Evolutionary conservation across 2,329 filamentous ascomycete genomes (phyloP), one percentile per base, ranked within the genome.

Genomic region (Curvularia lunata): DNA sequence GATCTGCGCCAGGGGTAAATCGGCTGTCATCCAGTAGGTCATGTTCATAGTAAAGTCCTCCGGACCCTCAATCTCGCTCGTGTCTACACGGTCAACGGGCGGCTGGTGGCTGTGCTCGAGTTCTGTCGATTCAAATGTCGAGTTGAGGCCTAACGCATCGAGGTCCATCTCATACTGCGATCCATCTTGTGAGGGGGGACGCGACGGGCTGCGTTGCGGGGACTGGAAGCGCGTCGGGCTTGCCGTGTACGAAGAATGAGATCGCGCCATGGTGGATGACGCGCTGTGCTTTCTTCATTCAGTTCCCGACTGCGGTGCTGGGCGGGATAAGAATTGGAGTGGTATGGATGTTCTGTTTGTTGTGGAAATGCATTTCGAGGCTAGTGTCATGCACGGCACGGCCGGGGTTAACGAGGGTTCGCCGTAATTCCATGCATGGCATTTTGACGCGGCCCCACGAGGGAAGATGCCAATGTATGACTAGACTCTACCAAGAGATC

Each of bases 11-110:
- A 66, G 52, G 37, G 70, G 68, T 34, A 76, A 62, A 50, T 74
- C 70, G 25, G 74, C 66, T 2, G 73, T 74, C 76, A 79, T 79
- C 75, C 75, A 79, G 61, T 74, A 77, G 32, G 76, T 77, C 75
- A 79, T 76, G 62, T 79, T 79, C 70, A 75, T 72, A 6, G 77
- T 79, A 58, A 79, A 79, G 62, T 79, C 77, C 48, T 75, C 75
- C 2, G 77, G 77, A 6, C 77, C 77, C 42, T 77, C 76, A 25
- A 79, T 74, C 13, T 79, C 76, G 60, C 76, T 77, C 38, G 71
- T 77, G 12, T 74, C 65, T 18, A 79, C 69, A 10, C 69, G 69
- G 48, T 78, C 76, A n/a, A 76, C 58, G 13, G 71, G 67, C 21
- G 70, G 64, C 55, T 69, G 63, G 28, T 68, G 65, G 47, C 54